Base-by-base conservation (phyloP, 1,284 basidiomycete species). In the Apiotrichum laibachii region DNA sequence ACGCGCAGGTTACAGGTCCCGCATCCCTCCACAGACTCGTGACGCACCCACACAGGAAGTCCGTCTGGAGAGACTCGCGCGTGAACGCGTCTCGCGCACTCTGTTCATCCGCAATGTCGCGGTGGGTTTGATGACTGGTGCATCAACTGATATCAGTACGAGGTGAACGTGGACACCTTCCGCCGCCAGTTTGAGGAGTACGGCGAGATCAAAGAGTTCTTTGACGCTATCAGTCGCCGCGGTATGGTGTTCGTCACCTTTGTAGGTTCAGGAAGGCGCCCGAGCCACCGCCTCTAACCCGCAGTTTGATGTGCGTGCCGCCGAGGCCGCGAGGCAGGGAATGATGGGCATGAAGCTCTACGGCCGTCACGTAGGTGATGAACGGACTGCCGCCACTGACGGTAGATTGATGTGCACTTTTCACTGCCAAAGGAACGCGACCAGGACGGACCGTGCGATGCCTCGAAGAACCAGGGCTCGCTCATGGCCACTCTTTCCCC, bases 171-270 rank as follows among this genome's bases (percentile, higher is more conserved):
- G 66, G 85, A 86, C 12, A 86, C 89, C 72, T 86, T 98, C n/a
- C 86, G 88, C 63, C 82, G 82, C 40, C 84, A 86, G 55, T 99
- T 98, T 79, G 89, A 91, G 77, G 86, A 88, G 61, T 90, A 90
- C 75, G 95, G 95, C 60, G 91, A 94, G 73, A 90, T 98, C 80
- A 92, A 92, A 79, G 94, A 90, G 2, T 97, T 94, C 77, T 98
- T 96, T 76, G 95, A 99, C 77, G 81, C 97, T 35, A 90, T 97
- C 63, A 84, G 86, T 51, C 94, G 90, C 37, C 85, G 95, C 60
- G 95, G 95, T 19, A 94, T 99, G 88, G 89, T 95, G 7, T 99
- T 99, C 78, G 88, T 98, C 55, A 98, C 94, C 54, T 99, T 90
- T 75, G 93, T 96, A 80, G 84, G 92, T 84, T 15, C 19, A 15